phyloP scores from a whole-genome alignment of 495 filamentous ascomycete species.

The Daldinia grandis region DNA sequence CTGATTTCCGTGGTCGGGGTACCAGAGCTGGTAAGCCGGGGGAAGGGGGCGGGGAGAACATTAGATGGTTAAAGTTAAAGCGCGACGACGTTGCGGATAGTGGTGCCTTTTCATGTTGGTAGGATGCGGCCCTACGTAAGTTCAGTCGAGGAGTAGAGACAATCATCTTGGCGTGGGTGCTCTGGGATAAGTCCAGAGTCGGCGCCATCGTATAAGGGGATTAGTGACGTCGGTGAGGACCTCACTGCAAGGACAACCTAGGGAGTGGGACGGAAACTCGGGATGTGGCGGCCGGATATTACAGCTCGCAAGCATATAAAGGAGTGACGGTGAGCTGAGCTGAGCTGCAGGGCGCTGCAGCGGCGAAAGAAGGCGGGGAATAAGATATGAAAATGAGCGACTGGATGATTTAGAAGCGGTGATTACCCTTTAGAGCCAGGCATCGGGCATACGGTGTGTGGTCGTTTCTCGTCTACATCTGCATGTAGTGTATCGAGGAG shows the following conservation, averaged over 20 bases:
- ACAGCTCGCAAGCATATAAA: conserved; percentile 25
- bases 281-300: conserved; percentile 18
- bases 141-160: conserved; percentile 60
- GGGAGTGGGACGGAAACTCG: conserved; percentile 18
- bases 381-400: conserved; percentile 31
- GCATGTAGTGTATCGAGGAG: conserved; percentile 35
- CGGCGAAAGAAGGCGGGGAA: neutral
- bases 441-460: conserved; percentile 26
- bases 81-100: conserved; percentile 64
- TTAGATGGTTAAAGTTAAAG: conserved; percentile 68
- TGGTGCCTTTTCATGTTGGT: conserved; percentile 58
- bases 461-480: conserved; percentile 33
- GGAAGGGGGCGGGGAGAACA: conserved; percentile 68
- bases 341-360: conserved; percentile 1
- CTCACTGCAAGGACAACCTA: conserved; percentile 28
- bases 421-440: conserved; percentile 44
- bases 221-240: conserved; percentile 39
- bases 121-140: conserved; percentile 58
- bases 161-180: conserved; percentile 59
- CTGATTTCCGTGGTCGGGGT: conserved; percentile 65
- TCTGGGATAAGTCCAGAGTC: conserved; percentile 58
- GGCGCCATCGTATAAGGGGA: conserved; percentile 52
- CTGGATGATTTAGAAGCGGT: conserved; percentile 22
- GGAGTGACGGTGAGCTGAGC: conserved; percentile 7
- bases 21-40: conserved; percentile 70